These are phyloP conservation scores for Albugo candida DNA, from an alignment of 352 stramenopile genomes.

Conservation along the genomic window DNA sequence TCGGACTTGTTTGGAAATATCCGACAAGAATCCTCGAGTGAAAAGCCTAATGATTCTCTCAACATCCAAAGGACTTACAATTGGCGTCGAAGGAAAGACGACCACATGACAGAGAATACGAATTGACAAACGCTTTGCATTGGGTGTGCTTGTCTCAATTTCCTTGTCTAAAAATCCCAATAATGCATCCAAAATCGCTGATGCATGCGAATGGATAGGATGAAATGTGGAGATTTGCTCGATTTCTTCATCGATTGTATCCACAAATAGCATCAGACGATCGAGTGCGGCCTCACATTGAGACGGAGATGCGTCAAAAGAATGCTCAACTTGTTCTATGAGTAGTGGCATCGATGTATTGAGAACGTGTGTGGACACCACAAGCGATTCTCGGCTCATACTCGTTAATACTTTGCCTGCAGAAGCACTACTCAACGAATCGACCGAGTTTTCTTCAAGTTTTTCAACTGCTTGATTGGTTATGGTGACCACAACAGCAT, in stretches of 20 bases:
- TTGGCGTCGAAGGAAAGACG: slow-evolving; percentile 56
- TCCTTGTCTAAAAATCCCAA: background rate
- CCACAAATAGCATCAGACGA: slow-evolving; percentile 44
- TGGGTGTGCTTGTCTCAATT: background rate
- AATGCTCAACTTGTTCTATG: slow-evolving; percentile 6
- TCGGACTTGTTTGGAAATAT: slow-evolving; percentile 41
- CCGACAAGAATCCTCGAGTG: slow-evolving; percentile 42
- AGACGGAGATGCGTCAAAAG: slow-evolving; percentile 23
- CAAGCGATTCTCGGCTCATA: slow-evolving; percentile 38
- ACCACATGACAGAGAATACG: slow-evolving; percentile 51
- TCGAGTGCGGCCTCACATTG: slow-evolving; percentile 52
- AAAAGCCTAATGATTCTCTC: slow-evolving; percentile 57
- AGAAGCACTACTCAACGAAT: slow-evolving; percentile 64
- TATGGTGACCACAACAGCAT: slow-evolving; percentile 62
- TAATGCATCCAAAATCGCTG: slow-evolving; percentile 1
- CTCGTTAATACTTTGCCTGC: slow-evolving; percentile 45
- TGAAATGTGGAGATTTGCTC: slow-evolving; percentile 49
- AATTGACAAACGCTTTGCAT: slow-evolving; percentile 37
- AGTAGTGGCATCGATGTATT: slow-evolving; percentile 37
- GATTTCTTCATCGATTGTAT: slow-evolving; percentile 69
- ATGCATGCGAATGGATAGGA: slow-evolving; percentile 49
- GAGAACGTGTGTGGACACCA: slow-evolving; percentile 53
- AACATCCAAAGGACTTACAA: slow-evolving; percentile 37
- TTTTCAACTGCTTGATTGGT: slow-evolving; percentile 17
- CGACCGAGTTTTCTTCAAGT: slow-evolving; percentile 40